Percentiles rank a stretch among this genome's conserved stretches.
Evolutionary conservation across 768 basidiomycete species (phyloP).

Genomic region (Mycena haematopus): DNA sequence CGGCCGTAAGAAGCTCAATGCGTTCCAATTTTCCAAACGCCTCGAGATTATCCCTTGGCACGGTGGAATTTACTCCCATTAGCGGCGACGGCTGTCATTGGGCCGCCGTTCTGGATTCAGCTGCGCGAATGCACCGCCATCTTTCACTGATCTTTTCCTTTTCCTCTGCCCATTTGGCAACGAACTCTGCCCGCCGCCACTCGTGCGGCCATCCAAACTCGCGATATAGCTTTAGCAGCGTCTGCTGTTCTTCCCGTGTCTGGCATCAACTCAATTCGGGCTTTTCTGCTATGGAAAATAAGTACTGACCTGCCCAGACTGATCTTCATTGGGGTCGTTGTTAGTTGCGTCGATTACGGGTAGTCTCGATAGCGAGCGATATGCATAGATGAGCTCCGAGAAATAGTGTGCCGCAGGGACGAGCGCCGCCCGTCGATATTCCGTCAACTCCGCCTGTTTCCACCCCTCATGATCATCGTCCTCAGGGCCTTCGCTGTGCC

Average conservation of each 20-base stretch:
- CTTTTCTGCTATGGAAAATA: no score
- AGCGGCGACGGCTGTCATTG: constrained; percentile 52
- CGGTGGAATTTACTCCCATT: constrained; percentile 56
- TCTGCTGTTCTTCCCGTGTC: background rate
- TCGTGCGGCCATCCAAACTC: background rate
- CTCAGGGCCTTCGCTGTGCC: constrained; percentile 4
- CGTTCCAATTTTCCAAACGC: no score
- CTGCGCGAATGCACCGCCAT: background rate
- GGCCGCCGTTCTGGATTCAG: constrained; percentile 37
- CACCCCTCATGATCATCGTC: background rate
- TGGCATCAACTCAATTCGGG: background rate
- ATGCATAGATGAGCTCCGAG: constrained; percentile 19
- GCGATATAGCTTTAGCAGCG: background rate
- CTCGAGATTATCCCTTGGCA: no score
- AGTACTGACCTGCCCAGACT: background rate
- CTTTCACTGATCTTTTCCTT: background rate
- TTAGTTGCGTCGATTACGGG: constrained; percentile 1
- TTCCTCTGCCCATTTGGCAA: background rate
- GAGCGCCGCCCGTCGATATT: constrained; percentile 15
- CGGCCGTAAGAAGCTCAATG: no score
- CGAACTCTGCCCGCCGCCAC: background rate
- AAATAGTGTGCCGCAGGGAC: constrained; percentile 19
- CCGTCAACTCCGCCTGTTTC: background rate
- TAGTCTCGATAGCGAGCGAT: constrained; percentile 20
- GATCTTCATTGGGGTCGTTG: constrained; percentile 10